Evolutionary conservation across 352 stramenopile species (phyloP), one percentile per base, ranked within the genome.

Genomic region (Plasmopara muralis): DNA sequence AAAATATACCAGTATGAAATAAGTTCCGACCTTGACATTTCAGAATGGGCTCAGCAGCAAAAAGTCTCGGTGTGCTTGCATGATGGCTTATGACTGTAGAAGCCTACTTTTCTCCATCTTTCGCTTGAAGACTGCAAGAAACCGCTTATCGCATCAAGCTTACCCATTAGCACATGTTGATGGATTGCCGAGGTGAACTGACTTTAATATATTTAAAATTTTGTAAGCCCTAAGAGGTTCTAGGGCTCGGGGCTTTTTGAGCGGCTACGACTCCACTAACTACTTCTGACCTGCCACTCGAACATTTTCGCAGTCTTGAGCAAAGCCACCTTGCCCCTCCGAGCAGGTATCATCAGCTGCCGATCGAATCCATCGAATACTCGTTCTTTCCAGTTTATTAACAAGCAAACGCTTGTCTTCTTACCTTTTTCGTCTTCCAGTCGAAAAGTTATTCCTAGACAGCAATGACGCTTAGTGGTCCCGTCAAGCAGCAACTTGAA

Each of bases 401-500:
- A 64, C 50, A 61, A 66, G 58, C 51, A 40, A 50, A 25, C 44
- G 48, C 57, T 58, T 57, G 60, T 64, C 48, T 43, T 46, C 45
- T 40, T 18, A 44, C 37, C 41, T 28, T 12, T 34, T 49, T 58
- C 16, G 7, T 39, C 43, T 49, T 60, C 37, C 53, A 53, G 16
- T 60, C 45, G 15, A 20, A 47, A 61, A 64, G 47, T 55, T 64
- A 57, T 47, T 29, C 28, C 31, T 16, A 60, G 16, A 47, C 47
- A 60, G 12, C 34, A 47, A 81, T 78, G 71, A 78, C 68, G 53
- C 67, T 80, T 43, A 64, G 57, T 38, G 71, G 62, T 6, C 68
- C 60, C 34, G 60, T 82, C 6, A 74, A 78, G 61, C 70, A 76
- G 64, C 68, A 72, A 57, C 69, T 78, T 20, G 69, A 78, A 42